Evolutionary conservation across 768 basidiomycete genomes (phyloP).

Genomic region (Pulveroboletus sp.): DNA sequence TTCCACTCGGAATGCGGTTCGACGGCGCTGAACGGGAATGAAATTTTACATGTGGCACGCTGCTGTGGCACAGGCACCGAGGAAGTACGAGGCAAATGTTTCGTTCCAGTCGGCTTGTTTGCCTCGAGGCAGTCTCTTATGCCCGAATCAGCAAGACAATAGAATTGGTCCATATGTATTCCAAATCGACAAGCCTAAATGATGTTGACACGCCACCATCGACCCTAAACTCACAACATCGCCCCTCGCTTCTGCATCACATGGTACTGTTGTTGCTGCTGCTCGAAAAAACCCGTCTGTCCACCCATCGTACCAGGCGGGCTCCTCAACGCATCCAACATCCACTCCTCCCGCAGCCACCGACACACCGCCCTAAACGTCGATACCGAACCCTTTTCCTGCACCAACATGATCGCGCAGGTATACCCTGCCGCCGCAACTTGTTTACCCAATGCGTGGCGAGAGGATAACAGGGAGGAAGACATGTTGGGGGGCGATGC

Average conservation of each 20-base stretch:
- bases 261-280: constrained; percentile 26
- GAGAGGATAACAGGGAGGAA: constrained; percentile 25
- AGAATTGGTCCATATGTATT: too few species aligned
- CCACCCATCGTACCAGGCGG: constrained; percentile 24
- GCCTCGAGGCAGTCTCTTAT: too few species aligned
- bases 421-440: constrained; percentile 33
- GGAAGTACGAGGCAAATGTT: too few species aligned
- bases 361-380: constrained; percentile 79
- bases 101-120: too few species aligned
- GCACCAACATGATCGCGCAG: constrained; percentile 73
- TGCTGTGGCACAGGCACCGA: too few species aligned
- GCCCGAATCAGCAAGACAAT: too few species aligned
- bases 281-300: constrained; percentile 41
- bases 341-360: constrained; percentile 70
- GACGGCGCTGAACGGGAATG: constrained; percentile 61
- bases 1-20: constrained; percentile 80
- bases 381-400: constrained; percentile 89
- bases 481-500: constrained; percentile 21
- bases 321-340: constrained; percentile 35
- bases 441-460: constrained; percentile 27
- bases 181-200: too few species aligned
- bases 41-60: too few species aligned
- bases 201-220: too few species aligned
- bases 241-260: constrained; percentile 27
- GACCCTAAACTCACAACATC: constrained; percentile 16